Percentiles rank a stretch among this genome's conserved stretches.
These are phyloP conservation scores for Wickerhamiella pararugosa DNA, from an alignment of 1,139 yeast genomes.

Conservation along the genomic window DNA sequence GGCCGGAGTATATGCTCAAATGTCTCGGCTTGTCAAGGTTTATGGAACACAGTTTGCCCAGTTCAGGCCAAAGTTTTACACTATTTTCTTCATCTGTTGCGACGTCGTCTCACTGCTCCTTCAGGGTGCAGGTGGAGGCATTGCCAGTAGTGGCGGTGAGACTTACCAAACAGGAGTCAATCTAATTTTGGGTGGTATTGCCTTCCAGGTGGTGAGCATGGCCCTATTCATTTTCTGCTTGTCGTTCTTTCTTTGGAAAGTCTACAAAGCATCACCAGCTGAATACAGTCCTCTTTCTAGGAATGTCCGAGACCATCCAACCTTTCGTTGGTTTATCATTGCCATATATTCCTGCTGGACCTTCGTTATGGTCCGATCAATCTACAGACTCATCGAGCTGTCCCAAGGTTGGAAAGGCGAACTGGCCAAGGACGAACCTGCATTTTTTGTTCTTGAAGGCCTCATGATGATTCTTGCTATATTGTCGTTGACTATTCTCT, in stretches of 20 bases:
- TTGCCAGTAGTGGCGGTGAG: slow-evolving; percentile 34
- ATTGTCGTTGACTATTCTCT: slow-evolving; percentile 35
- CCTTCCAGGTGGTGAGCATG: slow-evolving; percentile 67
- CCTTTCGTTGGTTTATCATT: slow-evolving; percentile 11
- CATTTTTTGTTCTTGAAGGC: slow-evolving; percentile 64
- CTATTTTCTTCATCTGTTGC: slow-evolving; percentile 48
- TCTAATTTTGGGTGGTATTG: slow-evolving; percentile 71
- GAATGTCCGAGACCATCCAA: slow-evolving; percentile 26
- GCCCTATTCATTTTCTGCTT: slow-evolving; percentile 33
- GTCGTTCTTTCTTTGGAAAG: slow-evolving; percentile 5
- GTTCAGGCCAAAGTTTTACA: slow-evolving; percentile 61
- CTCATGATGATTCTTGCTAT: slow-evolving; percentile 43
- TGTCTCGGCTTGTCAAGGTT: slow-evolving; percentile 58
- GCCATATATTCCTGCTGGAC: slow-evolving; percentile 23
- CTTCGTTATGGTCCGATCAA: slow-evolving; percentile 54
- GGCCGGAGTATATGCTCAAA: slow-evolving; percentile 71
- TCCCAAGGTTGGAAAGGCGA: slow-evolving; percentile 69
- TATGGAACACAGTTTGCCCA: slow-evolving; percentile 50
- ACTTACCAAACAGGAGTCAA: slow-evolving; percentile 40
- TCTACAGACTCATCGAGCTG: slow-evolving; percentile 69
- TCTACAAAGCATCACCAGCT: slow-evolving; percentile 14
- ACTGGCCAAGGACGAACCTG: slow-evolving; percentile 55
- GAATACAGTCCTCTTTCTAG: slow-evolving; percentile 30
- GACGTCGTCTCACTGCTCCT: slow-evolving; percentile 59
- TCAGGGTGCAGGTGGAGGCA: slow-evolving; percentile 78